Percentiles rank a stretch among this genome's conserved stretches.
These are phyloP conservation scores for Solanum pinnatisectum DNA, from an alignment of 257 asterid species.

Conservation along the genomic window DNA sequence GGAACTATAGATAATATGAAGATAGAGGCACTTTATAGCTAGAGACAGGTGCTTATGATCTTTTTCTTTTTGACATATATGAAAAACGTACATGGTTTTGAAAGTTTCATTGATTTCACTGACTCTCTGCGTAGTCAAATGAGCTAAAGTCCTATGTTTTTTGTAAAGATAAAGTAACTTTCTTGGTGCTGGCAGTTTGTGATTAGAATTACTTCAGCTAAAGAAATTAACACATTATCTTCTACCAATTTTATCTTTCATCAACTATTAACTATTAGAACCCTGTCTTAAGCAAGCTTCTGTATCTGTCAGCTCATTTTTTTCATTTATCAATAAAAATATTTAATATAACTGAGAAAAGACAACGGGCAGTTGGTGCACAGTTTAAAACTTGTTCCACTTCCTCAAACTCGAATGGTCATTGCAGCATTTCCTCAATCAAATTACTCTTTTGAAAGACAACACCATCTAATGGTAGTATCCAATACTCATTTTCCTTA, in stretches of 20 bases:
- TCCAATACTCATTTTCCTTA: neutral
- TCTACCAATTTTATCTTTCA: neutral
- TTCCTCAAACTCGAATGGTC: neutral
- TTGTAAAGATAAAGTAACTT: no score
- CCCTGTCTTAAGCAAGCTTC: neutral
- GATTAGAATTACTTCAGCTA: neutral
- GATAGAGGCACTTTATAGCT: neutral
- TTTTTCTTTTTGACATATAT: neutral
- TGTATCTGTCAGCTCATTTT: neutral
- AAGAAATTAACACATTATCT: neutral
- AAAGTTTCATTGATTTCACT: neutral
- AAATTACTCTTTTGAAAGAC: neutral
- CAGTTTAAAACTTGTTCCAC: neutral
- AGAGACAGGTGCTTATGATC: neutral
- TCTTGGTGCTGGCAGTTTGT: neutral
- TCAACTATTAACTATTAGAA: neutral
- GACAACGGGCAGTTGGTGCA: neutral
- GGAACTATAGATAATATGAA: neutral
- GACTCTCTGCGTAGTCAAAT: neutral
- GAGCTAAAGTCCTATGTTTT: neutral
- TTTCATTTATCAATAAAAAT: neutral
- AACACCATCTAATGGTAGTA: neutral
- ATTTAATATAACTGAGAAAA: neutral
- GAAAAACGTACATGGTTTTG: neutral
- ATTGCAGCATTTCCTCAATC: neutral